Evolutionary conservation across 805 yeast species (phyloP), one percentile per base, ranked within the genome.

Genomic region (Candida dendrica): DNA sequence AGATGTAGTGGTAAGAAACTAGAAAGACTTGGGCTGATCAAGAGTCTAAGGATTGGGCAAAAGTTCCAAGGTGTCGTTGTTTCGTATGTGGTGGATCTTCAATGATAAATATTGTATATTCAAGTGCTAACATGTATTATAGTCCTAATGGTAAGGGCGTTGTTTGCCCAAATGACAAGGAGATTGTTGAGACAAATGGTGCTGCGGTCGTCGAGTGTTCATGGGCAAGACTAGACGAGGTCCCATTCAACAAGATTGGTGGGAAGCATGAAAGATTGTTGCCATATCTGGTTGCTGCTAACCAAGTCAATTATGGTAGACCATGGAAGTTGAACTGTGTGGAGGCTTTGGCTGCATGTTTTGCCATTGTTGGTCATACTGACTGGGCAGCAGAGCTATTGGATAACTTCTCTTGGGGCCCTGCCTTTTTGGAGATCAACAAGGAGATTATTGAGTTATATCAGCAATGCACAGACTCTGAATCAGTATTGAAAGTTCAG

Each of bases 131-230:
- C 27, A 24, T 10, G 27, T 24, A 8, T 24, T 24, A 7, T 15
- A 45, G 54, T 14, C 98, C 98, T 0, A 89, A 88, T 56, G 98
- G 97, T 13, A 83, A 81, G 54, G 73, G 77, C 6, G 90, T 88
- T 1, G 96, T 93, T 1, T 87, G 95, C 59, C 98, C 98, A 0
- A 72, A 84, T 50, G 98, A 93, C 60, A 57, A 63, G 34, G 84
- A 77, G 37, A 71, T 87, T 11, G 95, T 89, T 0, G 95, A 84
- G 52, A 70, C 70, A 24, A 58, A 69, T 34, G 98, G 98, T 31
- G 93, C 89, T n/a, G 96, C 98, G 0, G 98, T 93, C 8, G 98
- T 93, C 2, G 98, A 93, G 60, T 91, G 98, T 63, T 88, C 96
- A 2, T 93, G 98, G 98, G 98, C 98, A 0, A 69, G 98, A 42